Conservation (phyloP, 805 yeast genomes). For the Candida ponderosae region DNA sequence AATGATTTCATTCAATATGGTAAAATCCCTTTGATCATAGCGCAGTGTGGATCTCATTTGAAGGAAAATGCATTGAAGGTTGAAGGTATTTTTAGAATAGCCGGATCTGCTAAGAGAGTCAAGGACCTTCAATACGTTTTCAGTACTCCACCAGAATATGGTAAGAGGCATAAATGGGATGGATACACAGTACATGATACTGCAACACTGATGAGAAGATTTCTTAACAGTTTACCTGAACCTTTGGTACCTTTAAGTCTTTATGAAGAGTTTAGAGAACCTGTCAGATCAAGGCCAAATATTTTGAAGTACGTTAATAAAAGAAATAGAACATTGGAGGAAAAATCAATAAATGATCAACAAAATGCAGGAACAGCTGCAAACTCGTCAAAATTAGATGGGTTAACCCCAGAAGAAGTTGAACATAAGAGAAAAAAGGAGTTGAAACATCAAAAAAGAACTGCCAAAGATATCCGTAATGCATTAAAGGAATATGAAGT, state of each 20-base stretch:
- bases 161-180: conserved; percentile 79
- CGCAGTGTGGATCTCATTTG: conserved; percentile 83
- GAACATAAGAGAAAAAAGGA: conserved; percentile 23
- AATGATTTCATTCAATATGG: conserved; percentile 75
- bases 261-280: conserved; percentile 74
- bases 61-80: conserved; percentile 71
- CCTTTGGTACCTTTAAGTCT: conserved; percentile 77
- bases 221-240: conserved; percentile 80
- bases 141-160: conserved; percentile 84
- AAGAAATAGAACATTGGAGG: conserved; percentile 36
- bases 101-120: conserved; percentile 84
- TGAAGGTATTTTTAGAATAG: conserved; percentile 90
- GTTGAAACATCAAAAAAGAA: conserved; percentile 39
- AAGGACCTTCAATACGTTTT: conserved; percentile 79
- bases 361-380: conserved; percentile 17
- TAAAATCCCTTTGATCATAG: conserved; percentile 87
- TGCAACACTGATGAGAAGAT: conserved; percentile 82
- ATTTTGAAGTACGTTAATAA: conserved; percentile 59
- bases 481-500: conserved; percentile 66
- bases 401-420: conserved; percentile 16
- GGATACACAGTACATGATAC: conserved; percentile 96
- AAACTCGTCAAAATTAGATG: conserved; percentile 3
- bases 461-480: conserved; percentile 55
- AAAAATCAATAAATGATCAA: conserved; percentile 28
- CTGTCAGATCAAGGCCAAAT: conserved; percentile 56